Evolutionary conservation across 2,329 filamentous ascomycete genomes (phyloP).

Genomic region (Alternaria conjuncta): DNA sequence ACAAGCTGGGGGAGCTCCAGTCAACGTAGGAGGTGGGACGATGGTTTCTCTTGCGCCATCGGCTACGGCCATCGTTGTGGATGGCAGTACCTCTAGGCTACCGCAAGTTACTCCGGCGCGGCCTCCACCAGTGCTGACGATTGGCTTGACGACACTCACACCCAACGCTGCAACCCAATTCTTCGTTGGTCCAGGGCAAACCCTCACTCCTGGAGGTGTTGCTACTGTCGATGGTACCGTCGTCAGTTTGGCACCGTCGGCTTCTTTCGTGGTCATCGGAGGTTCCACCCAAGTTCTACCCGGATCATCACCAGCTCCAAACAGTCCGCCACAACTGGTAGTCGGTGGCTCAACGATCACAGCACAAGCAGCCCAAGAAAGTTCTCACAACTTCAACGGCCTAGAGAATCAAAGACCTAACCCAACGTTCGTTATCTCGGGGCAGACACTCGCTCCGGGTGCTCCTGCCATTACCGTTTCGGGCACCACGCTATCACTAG

Average conservation of each 20-base stretch:
- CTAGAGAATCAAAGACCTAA: slow-evolving; percentile 4
- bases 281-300: slow-evolving; percentile 45
- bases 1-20: slow-evolving; percentile 40
- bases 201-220: slow-evolving; percentile 48
- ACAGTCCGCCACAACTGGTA: slow-evolving; percentile 23
- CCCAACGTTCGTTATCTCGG: slow-evolving; percentile 47
- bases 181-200: slow-evolving; percentile 49
- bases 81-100: slow-evolving; percentile 33
- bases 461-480: slow-evolving; percentile 41
- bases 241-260: slow-evolving; percentile 50
- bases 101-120: slow-evolving; percentile 18
- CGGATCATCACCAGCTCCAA: slow-evolving; percentile 1
- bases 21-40: slow-evolving; percentile 44
- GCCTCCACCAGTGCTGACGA: slow-evolving; percentile 47
- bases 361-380: slow-evolving; percentile 14
- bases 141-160: slow-evolving; percentile 50
- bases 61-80: slow-evolving; percentile 39
- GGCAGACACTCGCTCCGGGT: slow-evolving; percentile 46
- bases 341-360: slow-evolving; percentile 40
- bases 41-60: slow-evolving; percentile 38
- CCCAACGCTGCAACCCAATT: slow-evolving; percentile 57
- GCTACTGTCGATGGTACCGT: slow-evolving; percentile 48
- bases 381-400: neutral
- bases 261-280: slow-evolving; percentile 50
- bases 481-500: slow-evolving; percentile 43